phyloP scores from a whole-genome alignment of 164 flowering plant species.

The Aristolochia californica region DNA sequence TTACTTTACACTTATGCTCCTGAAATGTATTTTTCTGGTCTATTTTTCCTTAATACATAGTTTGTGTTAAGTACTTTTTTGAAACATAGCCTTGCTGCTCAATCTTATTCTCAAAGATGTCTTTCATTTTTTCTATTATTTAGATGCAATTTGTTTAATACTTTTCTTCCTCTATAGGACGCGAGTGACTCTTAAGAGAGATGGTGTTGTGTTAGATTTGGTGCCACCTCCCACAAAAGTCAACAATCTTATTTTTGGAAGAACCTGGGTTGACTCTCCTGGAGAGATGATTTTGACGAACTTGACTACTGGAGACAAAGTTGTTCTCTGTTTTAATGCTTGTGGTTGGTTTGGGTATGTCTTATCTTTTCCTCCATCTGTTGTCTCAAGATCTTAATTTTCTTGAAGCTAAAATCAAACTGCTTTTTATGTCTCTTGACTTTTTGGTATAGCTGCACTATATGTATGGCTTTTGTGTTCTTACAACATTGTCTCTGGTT shows the following conservation, averaged over 20 bases:
- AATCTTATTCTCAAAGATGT: no score
- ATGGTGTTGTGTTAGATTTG: slow-evolving; percentile 30
- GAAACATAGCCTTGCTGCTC: no score
- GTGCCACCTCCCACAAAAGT: slow-evolving; percentile 86
- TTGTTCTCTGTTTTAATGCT: slow-evolving; percentile 36
- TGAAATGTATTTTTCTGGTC: no score
- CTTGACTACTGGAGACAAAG: slow-evolving; percentile 43
- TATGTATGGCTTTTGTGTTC: not conserved
- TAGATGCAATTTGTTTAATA: no score
- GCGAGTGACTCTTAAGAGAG: slow-evolving; percentile 45
- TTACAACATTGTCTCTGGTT: slow-evolving; percentile 6
- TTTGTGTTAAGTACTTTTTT: no score
- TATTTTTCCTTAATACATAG: no score
- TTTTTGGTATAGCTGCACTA: not conserved
- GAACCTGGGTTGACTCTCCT: slow-evolving; percentile 80
- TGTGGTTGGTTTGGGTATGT: slow-evolving; percentile 51
- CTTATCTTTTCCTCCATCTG: not conserved
- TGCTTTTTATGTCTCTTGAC: no score
- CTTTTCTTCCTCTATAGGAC: not conserved
- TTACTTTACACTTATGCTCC: no score
- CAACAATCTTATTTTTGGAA: slow-evolving; percentile 74
- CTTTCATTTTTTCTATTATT: no score
- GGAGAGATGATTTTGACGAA: slow-evolving; percentile 87
- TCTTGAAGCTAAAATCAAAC: not conserved
- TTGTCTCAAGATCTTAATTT: not conserved